Evolutionary conservation across 2,329 filamentous ascomycete genomes (phyloP), one percentile per base, ranked within the genome.

Genomic region (Lasiodiplodia gonubiensis): DNA sequence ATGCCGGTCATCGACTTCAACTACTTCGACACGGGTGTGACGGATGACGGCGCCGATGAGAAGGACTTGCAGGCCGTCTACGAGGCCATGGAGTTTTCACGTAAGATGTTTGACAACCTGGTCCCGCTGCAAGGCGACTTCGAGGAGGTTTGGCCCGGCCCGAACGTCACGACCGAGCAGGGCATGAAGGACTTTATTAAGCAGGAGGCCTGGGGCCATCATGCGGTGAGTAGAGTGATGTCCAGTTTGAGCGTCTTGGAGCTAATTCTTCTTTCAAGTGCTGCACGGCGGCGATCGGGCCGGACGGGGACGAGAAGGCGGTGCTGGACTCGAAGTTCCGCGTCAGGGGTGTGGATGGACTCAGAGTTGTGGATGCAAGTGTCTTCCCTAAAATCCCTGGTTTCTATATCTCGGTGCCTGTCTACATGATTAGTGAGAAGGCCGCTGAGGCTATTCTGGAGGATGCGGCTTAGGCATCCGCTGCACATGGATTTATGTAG

Each of bases 361-460:
- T 90, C 59, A 79, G 88, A 35, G 88, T 90, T 2, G 88, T 90
- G 0, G 88, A 90, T 77, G 88, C 86, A 0, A 85, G 81, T 37
- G 81, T 86, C 1, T 90, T 86, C 68, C 85, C 86, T 0, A 79
- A 80, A 64, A 86, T 85, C 18, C 85, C 86, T 0, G 87, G 86
- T 69, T 84, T 80, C 64, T 87, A 85, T 71, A 80, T 84, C 33
- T 80, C 82, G 2, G 73, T 84, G 1, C 81, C 86, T 0, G 82
- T 83, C 0, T 87, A 86, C 70, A 86, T 89, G 75, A 78, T 86
- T 4, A 82, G 81, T 1, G 87, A 89, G 79, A 90, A 89, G 80
- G 88, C 88, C 0, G 84, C 86, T 1, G 86, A 88, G 74, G 49
- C 37, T 16, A 83, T 67, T 21, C 4, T 67, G 10, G 54, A 66